A percentile compares a stretch with the other conserved stretches of the same genome.
Evolutionary conservation across 169 alveolate species (phyloP).

Genomic region (Plasmodium falciparum): DNA sequence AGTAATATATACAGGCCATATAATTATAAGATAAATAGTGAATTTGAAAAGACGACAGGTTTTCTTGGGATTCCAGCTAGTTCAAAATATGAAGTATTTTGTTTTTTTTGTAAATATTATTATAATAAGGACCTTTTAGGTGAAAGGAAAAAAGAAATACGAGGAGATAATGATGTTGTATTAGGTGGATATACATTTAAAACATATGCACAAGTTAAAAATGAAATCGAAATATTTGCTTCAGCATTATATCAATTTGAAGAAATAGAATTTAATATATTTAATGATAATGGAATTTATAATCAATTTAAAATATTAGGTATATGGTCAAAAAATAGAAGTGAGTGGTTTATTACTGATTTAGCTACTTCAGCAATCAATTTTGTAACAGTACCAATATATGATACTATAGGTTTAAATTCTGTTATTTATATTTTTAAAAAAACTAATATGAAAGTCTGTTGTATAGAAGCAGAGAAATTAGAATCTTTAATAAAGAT

Average conservation of each 20-base stretch:
- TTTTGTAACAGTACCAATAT: conserved; percentile 84
- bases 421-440: conserved; percentile 66
- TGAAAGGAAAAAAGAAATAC: conserved; percentile 74
- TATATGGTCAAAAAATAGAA: conserved; percentile 85
- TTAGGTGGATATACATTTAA: conserved; percentile 65
- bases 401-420: conserved; percentile 84
- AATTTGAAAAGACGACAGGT: conserved; percentile 16
- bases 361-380: conserved; percentile 83
- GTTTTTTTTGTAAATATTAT: conserved; percentile 45
- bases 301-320: conserved; percentile 79
- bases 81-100: conserved; percentile 25
- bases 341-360: conserved; percentile 85
- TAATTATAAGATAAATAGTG: conserved; percentile 21
- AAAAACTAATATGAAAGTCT: conserved; percentile 74
- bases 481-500: conserved; percentile 61
- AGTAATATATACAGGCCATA: conserved; percentile 46
- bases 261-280: conserved; percentile 31
- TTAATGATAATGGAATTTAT: conserved; percentile 52
- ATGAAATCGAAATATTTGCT: conserved; percentile 63
- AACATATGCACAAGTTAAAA: conserved; percentile 67
- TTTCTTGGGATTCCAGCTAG: conserved; percentile 13
- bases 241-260: conserved; percentile 70
- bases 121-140: conserved; percentile 39
- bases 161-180: conserved; percentile 17
- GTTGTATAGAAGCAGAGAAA: conserved; percentile 84